Percentiles rank a stretch among this genome's conserved stretches.
These are phyloP conservation scores for Pyrenula massariospora DNA, from an alignment of 495 filamentous ascomycete species.

Conservation along the genomic window DNA sequence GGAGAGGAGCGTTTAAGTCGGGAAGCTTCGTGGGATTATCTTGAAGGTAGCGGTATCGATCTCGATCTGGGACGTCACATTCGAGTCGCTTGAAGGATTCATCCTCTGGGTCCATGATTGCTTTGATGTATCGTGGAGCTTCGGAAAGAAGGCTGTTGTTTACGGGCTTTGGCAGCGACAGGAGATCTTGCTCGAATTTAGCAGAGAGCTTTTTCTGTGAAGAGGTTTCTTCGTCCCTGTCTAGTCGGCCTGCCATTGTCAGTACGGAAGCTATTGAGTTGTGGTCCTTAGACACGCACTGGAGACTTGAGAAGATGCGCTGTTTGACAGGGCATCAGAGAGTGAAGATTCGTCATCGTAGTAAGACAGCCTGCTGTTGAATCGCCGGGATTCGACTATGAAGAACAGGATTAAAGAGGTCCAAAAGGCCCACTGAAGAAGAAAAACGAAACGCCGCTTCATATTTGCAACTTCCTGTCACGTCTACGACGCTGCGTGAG, in stretches of 20 bases:
- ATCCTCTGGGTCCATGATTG: conserved; percentile 17
- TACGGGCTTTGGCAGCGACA: conserved; percentile 2
- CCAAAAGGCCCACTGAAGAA: not conserved
- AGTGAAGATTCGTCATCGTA: not conserved
- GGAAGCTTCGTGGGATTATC: not conserved
- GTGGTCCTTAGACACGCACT: too few relatives aligned
- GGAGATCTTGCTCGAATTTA: not conserved
- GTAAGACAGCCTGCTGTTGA: not conserved
- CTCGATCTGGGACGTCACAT: conserved; percentile 3
- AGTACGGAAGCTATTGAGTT: too few relatives aligned
- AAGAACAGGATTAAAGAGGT: not conserved
- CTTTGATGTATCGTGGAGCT: conserved; percentile 15
- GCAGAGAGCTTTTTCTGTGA: not conserved
- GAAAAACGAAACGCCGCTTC: not conserved
- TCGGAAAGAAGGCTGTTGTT: conserved; percentile 9
- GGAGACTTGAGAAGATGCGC: too few relatives aligned
- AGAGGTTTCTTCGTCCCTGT: not conserved
- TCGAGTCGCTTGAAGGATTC: conserved; percentile 12
- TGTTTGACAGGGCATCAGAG: not conserved
- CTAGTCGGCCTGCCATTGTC: not conserved
- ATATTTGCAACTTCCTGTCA: not conserved
- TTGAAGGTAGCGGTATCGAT: conserved; percentile 15
- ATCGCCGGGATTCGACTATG: not conserved
- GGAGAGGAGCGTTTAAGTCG: conserved; percentile 4
- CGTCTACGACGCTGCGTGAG: too few relatives aligned